Evolutionary conservation across 179 eudicot genomes (phyloP), one percentile per base, ranked within the genome.

Genomic region (Patellifolia procumbens): DNA sequence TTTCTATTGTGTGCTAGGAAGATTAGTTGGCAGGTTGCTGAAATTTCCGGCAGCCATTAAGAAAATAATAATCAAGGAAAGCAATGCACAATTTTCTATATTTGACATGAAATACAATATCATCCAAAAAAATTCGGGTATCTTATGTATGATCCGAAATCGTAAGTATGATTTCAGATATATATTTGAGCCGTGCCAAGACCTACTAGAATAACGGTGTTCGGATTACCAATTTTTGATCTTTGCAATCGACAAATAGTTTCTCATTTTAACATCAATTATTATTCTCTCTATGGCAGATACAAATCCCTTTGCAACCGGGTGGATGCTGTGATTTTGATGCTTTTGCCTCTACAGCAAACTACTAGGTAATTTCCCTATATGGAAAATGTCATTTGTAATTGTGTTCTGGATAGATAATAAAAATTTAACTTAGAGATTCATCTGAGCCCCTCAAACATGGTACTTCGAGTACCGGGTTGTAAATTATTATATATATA

Each of bases 401-500:
- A 66, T 75, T 66, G 74, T 28, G 78, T 29, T 70, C 68, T 7
- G 17, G 51, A 67, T 46, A 75, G 68, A 74, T 39, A 72, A 75
- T 48, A 79, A 82, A 63, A 29, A 39, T 39, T 39, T 66, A 19
- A 31, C 76, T 31, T 66, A 39, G 48, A 68, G 65, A 32, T 73
- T 73, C 42, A 59, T 37, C 35, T 49, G 45, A 82, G 72, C 73
- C 65, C 78, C 73, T 70, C 49, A 68, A 73, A 71, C 61, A 17
- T 60, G 55, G 74, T 71, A 75, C 75, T 15, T 34, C 61, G 49
- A 48, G 76, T 76, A 83, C 64, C 52, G 76, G 73, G 24, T 51
- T 79, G 83, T 83, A 83, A 79, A 79, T 79, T 73, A 65, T n/a
- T n/a, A n/a, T n/a, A n/a, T 62, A 61, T 70, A 7, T 62, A 61